phyloP scores from a whole-genome alignment of 2,329 filamentous ascomycete genomes.

The Fusarium devonianum region DNA sequence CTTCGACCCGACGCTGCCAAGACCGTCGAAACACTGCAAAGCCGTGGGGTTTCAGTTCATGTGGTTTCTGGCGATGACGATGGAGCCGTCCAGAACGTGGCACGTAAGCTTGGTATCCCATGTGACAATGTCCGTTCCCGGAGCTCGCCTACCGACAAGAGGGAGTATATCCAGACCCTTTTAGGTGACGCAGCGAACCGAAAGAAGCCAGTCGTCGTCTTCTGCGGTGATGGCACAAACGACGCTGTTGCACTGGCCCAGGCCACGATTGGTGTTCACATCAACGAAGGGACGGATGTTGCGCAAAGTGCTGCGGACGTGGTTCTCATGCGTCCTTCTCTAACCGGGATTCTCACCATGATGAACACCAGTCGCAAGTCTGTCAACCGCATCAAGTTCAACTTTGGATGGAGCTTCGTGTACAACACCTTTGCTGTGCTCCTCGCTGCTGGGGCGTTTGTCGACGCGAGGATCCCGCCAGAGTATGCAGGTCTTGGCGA shows the following conservation, averaged over 20 bases:
- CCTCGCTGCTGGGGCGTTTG: constrained; percentile 71
- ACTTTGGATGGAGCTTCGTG: constrained; percentile 73
- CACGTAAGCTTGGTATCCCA: constrained; percentile 51
- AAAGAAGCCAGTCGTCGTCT: constrained; percentile 60
- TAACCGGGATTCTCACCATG: constrained; percentile 64
- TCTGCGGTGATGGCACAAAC: constrained; percentile 81
- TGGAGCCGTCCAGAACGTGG: constrained; percentile 54
- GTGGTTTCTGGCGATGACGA: constrained; percentile 62
- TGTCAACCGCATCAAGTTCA: constrained; percentile 64
- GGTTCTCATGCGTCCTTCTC: constrained; percentile 65
- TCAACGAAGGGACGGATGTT: constrained; percentile 68
- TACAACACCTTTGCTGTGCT: constrained; percentile 76
- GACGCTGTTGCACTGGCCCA: constrained; percentile 76
- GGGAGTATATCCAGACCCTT: constrained; percentile 52
- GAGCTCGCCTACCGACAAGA: constrained; percentile 56
- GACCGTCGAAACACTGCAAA: constrained; percentile 48
- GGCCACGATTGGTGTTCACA: constrained; percentile 74
- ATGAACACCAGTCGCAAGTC: constrained; percentile 61
- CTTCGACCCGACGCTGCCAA: constrained; percentile 52
- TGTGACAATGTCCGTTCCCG: constrained; percentile 49
- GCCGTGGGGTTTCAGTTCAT: constrained; percentile 52
- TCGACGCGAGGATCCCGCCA: constrained; percentile 60
- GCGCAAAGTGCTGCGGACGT: constrained; percentile 73
- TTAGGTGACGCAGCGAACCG: constrained; percentile 28
- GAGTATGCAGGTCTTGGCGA: constrained; percentile 74